phyloP scores from a whole-genome alignment of 352 stramenopile genomes.

The Globisporangium alternatum region DNA sequence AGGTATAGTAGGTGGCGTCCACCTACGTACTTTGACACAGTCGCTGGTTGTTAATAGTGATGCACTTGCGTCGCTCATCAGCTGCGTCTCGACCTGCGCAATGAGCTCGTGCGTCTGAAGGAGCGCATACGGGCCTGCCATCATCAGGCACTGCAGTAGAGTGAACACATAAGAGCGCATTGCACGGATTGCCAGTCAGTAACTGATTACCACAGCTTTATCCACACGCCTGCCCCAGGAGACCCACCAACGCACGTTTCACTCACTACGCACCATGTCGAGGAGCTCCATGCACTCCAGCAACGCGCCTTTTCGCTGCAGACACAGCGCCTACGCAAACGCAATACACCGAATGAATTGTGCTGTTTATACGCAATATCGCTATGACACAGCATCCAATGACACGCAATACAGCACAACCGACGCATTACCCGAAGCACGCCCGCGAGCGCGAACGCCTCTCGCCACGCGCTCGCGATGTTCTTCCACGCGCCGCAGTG shows the following conservation, averaged over 20 bases:
- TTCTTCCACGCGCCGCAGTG: slow-evolving; percentile 75
- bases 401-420: neutral
- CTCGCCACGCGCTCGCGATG: slow-evolving; percentile 48
- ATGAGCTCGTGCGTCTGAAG: slow-evolving; percentile 50
- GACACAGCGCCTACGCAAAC: slow-evolving; percentile 27
- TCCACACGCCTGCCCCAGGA: no score
- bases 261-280: slow-evolving; percentile 47
- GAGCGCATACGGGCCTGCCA: slow-evolving; percentile 56
- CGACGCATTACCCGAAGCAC: slow-evolving; percentile 38
- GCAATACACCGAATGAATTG: neutral
- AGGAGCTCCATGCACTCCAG: slow-evolving; percentile 41
- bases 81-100: slow-evolving; percentile 26
- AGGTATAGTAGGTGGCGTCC: neutral
- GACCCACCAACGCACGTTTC: no score
- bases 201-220: no score
- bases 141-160: slow-evolving; percentile 53
- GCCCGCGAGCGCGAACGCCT: slow-evolving; percentile 54
- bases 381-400: neutral
- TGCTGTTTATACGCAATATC: neutral
- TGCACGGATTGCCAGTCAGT: neutral
- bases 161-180: neutral
- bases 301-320: slow-evolving; percentile 22
- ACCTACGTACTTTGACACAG: neutral
- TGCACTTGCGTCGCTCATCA: slow-evolving; percentile 8
- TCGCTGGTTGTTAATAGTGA: neutral